Evolutionary conservation across 345 rosid species (phyloP).

Genomic region (Gossypium longicalyx): DNA sequence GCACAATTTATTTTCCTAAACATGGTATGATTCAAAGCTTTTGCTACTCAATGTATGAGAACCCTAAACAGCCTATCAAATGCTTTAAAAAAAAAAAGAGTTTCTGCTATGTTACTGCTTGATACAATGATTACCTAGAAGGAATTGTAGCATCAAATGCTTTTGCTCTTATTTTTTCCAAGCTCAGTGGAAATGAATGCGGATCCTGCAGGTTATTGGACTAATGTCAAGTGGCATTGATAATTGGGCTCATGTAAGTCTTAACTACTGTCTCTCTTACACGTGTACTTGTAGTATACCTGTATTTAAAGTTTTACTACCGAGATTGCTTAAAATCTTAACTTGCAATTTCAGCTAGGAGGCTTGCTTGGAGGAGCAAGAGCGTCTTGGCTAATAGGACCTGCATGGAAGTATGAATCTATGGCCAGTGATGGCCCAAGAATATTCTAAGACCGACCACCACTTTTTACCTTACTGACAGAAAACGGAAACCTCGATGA

Average conservation of each 20-base stretch:
- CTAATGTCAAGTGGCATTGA: conserved; percentile 57
- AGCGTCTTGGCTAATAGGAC: conserved; percentile 79
- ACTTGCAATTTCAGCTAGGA: conserved; percentile 46
- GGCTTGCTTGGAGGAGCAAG: conserved; percentile 81
- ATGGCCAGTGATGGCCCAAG: conserved; percentile 51
- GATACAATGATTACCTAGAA: background rate
- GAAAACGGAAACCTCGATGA: too few relatives aligned
- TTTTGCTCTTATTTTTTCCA: background rate
- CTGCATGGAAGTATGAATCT: conserved; percentile 62
- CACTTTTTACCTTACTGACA: conserved; percentile 26
- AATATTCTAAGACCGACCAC: conserved; percentile 54
- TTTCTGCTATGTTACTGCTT: background rate
- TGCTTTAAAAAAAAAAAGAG: background rate
- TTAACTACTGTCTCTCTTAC: background rate
- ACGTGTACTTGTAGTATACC: background rate
- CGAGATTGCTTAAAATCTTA: background rate
- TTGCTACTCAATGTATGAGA: background rate
- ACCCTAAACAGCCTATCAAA: background rate
- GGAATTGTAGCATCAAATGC: background rate
- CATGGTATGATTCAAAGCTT: conserved; percentile 46
- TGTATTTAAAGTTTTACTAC: background rate
- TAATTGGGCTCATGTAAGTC: conserved; percentile 95
- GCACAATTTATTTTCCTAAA: conserved; percentile 62
- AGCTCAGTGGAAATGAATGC: background rate
- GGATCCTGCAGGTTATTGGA: conserved; percentile 57